Conservation (phyloP, 148 eudicot genomes). For the Vaccinium darrowii region DNA sequence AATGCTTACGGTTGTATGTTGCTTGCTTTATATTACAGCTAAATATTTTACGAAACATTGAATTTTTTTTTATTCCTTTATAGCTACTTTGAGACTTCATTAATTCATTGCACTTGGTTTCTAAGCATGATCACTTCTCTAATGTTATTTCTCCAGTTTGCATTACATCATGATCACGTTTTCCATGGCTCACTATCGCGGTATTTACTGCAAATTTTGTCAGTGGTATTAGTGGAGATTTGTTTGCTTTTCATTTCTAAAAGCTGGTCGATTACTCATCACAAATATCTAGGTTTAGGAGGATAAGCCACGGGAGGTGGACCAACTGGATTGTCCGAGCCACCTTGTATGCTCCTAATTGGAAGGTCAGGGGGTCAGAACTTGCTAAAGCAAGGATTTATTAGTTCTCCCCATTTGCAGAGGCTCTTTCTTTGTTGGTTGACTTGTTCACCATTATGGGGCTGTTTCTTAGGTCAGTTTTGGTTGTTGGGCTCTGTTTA, state of each 20-base stretch:
- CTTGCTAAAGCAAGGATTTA: background rate
- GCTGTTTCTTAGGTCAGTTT: background rate
- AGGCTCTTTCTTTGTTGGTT: background rate
- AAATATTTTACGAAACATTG: background rate
- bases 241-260: background rate
- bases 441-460: background rate
- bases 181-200: background rate
- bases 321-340: background rate
- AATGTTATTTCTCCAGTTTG: background rate
- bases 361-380: background rate
- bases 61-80: background rate
- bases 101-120: background rate
- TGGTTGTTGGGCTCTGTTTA: background rate
- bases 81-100: constrained; percentile 2
- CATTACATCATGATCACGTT: background rate
- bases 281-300: background rate
- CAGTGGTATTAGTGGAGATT: background rate
- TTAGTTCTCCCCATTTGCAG: background rate
- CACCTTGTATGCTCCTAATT: background rate
- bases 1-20: background rate
- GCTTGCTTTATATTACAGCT: background rate
- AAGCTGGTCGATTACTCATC: background rate
- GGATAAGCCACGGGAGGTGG: background rate
- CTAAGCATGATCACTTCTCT: background rate
- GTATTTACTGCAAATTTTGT: background rate